These are phyloP conservation scores for Fagopyrum tataricum DNA, from an alignment of 148 eudicot species.

Conservation along the genomic window DNA sequence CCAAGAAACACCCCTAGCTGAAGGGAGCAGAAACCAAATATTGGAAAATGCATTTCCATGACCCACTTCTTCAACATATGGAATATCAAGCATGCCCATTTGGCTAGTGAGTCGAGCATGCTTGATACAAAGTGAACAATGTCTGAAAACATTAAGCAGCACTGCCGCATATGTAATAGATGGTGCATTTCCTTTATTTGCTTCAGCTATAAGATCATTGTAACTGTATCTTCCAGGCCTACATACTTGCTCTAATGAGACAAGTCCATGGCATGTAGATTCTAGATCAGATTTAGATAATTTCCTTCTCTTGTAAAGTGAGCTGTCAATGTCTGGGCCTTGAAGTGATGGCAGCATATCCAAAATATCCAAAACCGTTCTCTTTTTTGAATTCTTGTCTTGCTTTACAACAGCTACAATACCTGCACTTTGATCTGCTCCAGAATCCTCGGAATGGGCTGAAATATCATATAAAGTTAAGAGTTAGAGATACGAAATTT, in stretches of 20 bases:
- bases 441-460: slow-evolving; percentile 34
- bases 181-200: slow-evolving; percentile 85
- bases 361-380: slow-evolving; percentile 65
- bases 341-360: slow-evolving; percentile 63
- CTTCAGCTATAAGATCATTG: slow-evolving; percentile 76
- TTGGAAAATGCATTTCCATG: slow-evolving; percentile 60
- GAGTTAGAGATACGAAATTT: slow-evolving; percentile 1
- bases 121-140: slow-evolving; percentile 91
- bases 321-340: slow-evolving; percentile 25
- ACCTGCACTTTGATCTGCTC: slow-evolving; percentile 39
- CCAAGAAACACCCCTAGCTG: slow-evolving; percentile 69
- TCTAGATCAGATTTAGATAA: slow-evolving; percentile 27
- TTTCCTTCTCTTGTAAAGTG: slow-evolving; percentile 54
- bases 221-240: slow-evolving; percentile 52
- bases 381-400: slow-evolving; percentile 47
- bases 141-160: slow-evolving; percentile 88
- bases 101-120: slow-evolving; percentile 93
- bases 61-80: slow-evolving; percentile 82
- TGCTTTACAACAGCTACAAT: slow-evolving; percentile 24
- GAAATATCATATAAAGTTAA: slow-evolving; percentile 16
- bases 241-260: slow-evolving; percentile 26
- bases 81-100: slow-evolving; percentile 86
- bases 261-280: slow-evolving; percentile 25
- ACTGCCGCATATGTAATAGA: slow-evolving; percentile 66
- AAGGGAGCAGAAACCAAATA: slow-evolving; percentile 89